phyloP scores from a whole-genome alignment of 805 yeast species.

The Teunomyces stri region DNA sequence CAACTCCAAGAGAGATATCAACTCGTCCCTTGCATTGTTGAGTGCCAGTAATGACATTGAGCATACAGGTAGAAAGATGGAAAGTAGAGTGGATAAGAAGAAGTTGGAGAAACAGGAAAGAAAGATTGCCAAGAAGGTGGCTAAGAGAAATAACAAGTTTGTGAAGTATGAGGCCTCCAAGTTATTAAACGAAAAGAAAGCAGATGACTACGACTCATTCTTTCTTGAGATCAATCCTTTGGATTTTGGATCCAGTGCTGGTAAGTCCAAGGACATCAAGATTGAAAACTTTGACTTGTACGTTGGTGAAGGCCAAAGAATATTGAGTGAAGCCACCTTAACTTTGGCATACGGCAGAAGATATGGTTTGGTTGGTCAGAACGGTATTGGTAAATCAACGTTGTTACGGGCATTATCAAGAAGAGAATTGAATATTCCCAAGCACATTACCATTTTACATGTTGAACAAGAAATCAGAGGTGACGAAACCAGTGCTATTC shows the following conservation, averaged over 20 bases:
- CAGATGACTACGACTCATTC: slow-evolving; percentile 88
- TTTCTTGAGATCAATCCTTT: slow-evolving; percentile 93
- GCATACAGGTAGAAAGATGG: slow-evolving; percentile 87
- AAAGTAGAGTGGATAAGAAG: slow-evolving; percentile 92
- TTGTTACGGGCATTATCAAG: slow-evolving; percentile 85
- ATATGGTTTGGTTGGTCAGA: slow-evolving; percentile 97
- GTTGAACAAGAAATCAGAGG: slow-evolving; percentile 98
- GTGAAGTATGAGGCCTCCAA: slow-evolving; percentile 94
- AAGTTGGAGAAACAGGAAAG: slow-evolving; percentile 96
- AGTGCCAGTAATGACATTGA: slow-evolving; percentile 85
- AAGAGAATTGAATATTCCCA: slow-evolving; percentile 91
- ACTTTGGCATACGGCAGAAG: slow-evolving; percentile 89
- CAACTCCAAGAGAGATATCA: slow-evolving; percentile 65
- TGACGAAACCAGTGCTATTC: slow-evolving; percentile 86
- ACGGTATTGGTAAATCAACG: slow-evolving; percentile 99
- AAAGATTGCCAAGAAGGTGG: slow-evolving; percentile 95
- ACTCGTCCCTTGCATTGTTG: slow-evolving; percentile 70
- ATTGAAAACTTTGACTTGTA: slow-evolving; percentile 89
- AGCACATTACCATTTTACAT: slow-evolving; percentile 91
- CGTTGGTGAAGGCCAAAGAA: slow-evolving; percentile 94
- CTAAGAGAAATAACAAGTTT: slow-evolving; percentile 79
- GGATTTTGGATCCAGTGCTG: slow-evolving; percentile 78
- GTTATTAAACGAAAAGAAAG: slow-evolving; percentile 61
- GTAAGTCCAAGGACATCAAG: slow-evolving; percentile 95
- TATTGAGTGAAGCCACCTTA: slow-evolving; percentile 81